phyloP scores from a whole-genome alignment of 352 stramenopile genomes.

The Pythium brachiatum region DNA sequence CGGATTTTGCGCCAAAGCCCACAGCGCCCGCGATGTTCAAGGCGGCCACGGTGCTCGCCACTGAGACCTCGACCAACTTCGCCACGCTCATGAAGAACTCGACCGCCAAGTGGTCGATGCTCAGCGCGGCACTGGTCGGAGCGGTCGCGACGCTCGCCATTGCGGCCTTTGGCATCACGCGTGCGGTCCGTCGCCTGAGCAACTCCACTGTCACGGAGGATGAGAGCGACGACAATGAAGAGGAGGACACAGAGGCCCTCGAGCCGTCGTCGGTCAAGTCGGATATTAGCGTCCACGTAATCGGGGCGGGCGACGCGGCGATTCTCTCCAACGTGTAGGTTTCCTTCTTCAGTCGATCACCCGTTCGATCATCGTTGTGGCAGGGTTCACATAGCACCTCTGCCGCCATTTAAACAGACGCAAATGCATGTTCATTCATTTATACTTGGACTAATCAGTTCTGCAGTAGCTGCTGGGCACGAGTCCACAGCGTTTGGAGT shows the following conservation, averaged over 20 bases:
- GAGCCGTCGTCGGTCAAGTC: background rate
- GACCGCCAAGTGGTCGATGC: constrained; percentile 9
- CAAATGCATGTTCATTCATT: constrained; percentile 4
- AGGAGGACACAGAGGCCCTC: background rate
- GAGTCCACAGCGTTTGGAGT: constrained; percentile 28
- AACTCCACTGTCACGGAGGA: background rate
- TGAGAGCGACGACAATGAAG: background rate
- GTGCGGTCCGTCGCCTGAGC: constrained; percentile 1
- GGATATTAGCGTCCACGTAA: background rate
- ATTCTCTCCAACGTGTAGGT: background rate
- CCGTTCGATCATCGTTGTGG: background rate
- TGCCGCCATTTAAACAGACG: background rate
- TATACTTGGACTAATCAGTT: constrained; percentile 1
- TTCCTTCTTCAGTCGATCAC: no score
- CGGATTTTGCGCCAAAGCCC: constrained; percentile 2
- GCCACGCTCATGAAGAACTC: constrained; percentile 8
- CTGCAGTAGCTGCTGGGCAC: constrained; percentile 14
- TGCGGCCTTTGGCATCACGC: constrained; percentile 14
- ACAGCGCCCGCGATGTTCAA: background rate
- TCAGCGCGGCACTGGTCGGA: constrained; percentile 15
- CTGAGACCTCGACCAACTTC: constrained; percentile 9
- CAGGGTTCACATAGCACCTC: background rate
- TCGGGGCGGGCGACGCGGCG: background rate
- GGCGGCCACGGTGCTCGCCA: constrained; percentile 4
- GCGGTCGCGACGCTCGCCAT: constrained; percentile 18